Evolutionary conservation across 2,329 filamentous ascomycete species (phyloP), one percentile per base, ranked within the genome.

Genomic region (Diaporthe ilicicola): DNA sequence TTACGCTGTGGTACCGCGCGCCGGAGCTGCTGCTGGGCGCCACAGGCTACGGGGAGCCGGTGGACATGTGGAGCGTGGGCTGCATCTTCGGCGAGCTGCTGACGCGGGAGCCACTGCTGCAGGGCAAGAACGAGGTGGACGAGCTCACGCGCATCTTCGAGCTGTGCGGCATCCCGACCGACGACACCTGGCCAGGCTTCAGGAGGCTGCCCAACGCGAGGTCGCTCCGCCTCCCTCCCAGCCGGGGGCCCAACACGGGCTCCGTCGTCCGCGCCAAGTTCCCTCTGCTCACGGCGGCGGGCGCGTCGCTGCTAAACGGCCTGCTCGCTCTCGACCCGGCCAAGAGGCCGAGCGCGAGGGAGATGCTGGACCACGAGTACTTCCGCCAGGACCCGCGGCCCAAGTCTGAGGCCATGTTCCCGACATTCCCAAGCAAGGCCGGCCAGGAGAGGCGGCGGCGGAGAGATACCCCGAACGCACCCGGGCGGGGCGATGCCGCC

Each of bases 21-120:
- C 96, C 96, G 0, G 96, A 98, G 82, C 88, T 98, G 13, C 88
- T 99, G 2, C 90, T 98, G 3, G 96, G 96, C 7, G 86, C 93
- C 0, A 88, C 89, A 44, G 87, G 86, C 19, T 99, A 99, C 83
- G 91, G 88, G 71, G 84, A 87, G 1, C 89, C 93, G 72, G 87
- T 98, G 76, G 96, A 98, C 82, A 93, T 98, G 88, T 99, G 96
- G 96, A 97, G 93, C 81, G 85, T 98, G 4, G 96, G 96, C 15
- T 98, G 96, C 82, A 94, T 99, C 78, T 97, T 99, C 78, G 95
- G 92, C 73, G 96, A 99, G 83, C 88, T 99, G 4, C 86, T 98
- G 24, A 91, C 90, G 44, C 92, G 94, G 73, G 91, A 95, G 73
- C 94, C 95, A 0, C 81, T 98, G 2, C 85, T 99, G 0, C 94